These are phyloP conservation scores for Monosporozyma siamensis DNA, from an alignment of 805 yeast species.

Conservation along the genomic window DNA sequence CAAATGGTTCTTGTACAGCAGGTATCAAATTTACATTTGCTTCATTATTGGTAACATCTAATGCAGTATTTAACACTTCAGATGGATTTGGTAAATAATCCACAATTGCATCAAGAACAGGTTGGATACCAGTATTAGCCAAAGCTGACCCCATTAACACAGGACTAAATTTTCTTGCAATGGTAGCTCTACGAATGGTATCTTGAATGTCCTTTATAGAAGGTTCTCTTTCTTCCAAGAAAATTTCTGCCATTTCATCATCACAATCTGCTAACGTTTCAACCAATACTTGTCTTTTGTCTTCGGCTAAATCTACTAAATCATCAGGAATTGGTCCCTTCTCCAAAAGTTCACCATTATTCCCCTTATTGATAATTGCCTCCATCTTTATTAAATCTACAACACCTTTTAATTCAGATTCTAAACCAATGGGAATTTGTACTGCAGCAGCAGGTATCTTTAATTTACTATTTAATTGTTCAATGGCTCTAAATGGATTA, in stretches of 20 bases:
- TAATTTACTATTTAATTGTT: conserved; percentile 78
- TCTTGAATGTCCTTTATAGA: conserved; percentile 69
- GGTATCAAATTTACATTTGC: conserved; percentile 67
- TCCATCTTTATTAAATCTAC: conserved; percentile 86
- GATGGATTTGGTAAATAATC: conserved; percentile 94
- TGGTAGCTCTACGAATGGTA: conserved; percentile 92
- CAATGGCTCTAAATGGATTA: conserved; percentile 90
- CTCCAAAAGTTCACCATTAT: conserved; percentile 76
- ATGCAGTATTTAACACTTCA: conserved; percentile 82
- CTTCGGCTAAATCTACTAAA: conserved; percentile 73
- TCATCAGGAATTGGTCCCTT: conserved; percentile 67
- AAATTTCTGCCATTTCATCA: conserved; percentile 92
- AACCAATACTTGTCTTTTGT: conserved; percentile 74
- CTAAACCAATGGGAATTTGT: conserved; percentile 96
- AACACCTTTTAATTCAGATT: conserved; percentile 73
- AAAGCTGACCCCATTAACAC: conserved; percentile 99
- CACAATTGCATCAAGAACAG: conserved; percentile 90
- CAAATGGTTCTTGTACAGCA: conserved; percentile 67
- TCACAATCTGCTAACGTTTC: conserved; percentile 97
- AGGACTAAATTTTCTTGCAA: conserved; percentile 94
- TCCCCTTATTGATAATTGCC: conserved; percentile 81
- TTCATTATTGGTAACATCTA: conserved; percentile 61
- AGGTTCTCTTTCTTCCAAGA: conserved; percentile 84
- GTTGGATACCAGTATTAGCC: conserved; percentile 93
- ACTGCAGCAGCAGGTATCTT: conserved; percentile 94